A percentile compares a stretch with the other conserved stretches of the same genome.
These are phyloP conservation scores for Gardenia jasminoides DNA, from an alignment of 257 asterid genomes.

Conservation along the genomic window DNA sequence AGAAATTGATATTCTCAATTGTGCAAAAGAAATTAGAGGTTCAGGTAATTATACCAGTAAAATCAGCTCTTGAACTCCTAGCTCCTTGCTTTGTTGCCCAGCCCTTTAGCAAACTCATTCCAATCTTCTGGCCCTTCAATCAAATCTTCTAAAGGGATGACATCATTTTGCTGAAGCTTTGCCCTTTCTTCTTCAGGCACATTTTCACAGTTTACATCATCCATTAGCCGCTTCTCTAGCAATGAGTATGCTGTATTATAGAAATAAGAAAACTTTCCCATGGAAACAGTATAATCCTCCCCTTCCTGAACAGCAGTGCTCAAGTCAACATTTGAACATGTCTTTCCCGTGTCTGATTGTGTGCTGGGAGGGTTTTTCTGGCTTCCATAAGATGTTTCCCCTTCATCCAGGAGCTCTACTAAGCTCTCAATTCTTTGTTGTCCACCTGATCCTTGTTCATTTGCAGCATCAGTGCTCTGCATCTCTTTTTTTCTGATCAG, in stretches of 20 bases:
- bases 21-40: background rate
- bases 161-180: background rate
- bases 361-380: background rate
- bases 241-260: background rate
- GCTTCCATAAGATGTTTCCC: background rate
- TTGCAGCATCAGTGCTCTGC: background rate
- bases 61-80: background rate
- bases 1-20: too few species aligned
- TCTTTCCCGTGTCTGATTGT: background rate
- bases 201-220: background rate
- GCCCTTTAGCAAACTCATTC: conserved; percentile 10
- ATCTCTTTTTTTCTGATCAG: conserved; percentile 5
- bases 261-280: background rate
- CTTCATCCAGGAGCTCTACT: background rate
- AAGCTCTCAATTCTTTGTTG: background rate
- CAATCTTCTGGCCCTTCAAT: conserved; percentile 23
- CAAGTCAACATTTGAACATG: background rate
- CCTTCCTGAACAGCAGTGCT: background rate
- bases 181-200: background rate
- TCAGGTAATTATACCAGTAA: background rate
- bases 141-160: conserved; percentile 16
- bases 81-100: background rate
- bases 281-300: background rate
- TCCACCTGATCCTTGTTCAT: background rate
- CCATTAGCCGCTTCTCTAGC: conserved; percentile 22